Evolutionary conservation across 768 basidiomycete genomes (phyloP).

Genomic region (Kwoniella europaea): DNA sequence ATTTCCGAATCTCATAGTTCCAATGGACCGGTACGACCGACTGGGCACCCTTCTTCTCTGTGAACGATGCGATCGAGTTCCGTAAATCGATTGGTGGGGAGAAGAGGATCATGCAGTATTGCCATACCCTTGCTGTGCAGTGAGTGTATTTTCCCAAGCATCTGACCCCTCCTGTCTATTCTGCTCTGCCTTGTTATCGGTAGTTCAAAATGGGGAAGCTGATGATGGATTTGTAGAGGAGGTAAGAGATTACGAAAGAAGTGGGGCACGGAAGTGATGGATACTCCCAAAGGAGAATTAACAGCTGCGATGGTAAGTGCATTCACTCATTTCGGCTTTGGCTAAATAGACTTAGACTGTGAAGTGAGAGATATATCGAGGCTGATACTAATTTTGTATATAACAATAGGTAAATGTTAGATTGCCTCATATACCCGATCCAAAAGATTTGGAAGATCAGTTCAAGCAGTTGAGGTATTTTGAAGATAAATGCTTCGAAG

Average conservation of each 20-base stretch:
- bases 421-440: slow-evolving; percentile 35
- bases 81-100: slow-evolving; percentile 77
- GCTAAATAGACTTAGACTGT: too few relatives aligned
- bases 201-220: too few relatives aligned
- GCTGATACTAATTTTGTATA: too few relatives aligned
- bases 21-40: slow-evolving; percentile 54
- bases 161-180: background rate
- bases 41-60: slow-evolving; percentile 48
- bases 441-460: slow-evolving; percentile 26
- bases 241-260: slow-evolving; percentile 67
- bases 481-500: slow-evolving; percentile 43
- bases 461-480: slow-evolving; percentile 36
- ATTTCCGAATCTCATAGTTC: slow-evolving; percentile 27
- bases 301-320: slow-evolving; percentile 72
- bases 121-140: slow-evolving; percentile 69
- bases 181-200: too few relatives aligned
- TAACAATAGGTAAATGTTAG: slow-evolving; percentile 46
- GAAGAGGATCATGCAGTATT: slow-evolving; percentile 71
- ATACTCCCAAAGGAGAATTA: slow-evolving; percentile 65
- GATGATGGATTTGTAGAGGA: slow-evolving; percentile 58
- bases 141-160: slow-evolving; percentile 14
- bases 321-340: background rate
- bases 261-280: slow-evolving; percentile 69
- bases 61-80: slow-evolving; percentile 69
- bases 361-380: too few relatives aligned